Percentiles rank a stretch among this genome's conserved stretches.
Evolutionary conservation across 352 stramenopile species (phyloP).

Genomic region (Plasmopara viticola): DNA sequence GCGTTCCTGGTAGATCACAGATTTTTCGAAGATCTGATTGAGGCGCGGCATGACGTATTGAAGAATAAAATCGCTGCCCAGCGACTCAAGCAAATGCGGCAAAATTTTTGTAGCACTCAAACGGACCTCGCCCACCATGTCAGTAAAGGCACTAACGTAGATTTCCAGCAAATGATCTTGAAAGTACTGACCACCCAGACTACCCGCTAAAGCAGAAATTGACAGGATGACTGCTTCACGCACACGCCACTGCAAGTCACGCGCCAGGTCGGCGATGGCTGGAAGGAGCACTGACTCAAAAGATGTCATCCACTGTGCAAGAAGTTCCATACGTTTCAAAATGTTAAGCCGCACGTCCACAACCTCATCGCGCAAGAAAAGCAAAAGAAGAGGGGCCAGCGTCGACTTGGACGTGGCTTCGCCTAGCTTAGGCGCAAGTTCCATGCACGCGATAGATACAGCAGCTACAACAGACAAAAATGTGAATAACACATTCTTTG

Average conservation of each 20-base stretch:
- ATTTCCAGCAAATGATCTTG: constrained; percentile 85
- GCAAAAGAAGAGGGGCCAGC: constrained; percentile 65
- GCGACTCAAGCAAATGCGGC: constrained; percentile 59
- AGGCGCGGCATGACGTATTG: constrained; percentile 78
- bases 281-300: constrained; percentile 72
- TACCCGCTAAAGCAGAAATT: constrained; percentile 88
- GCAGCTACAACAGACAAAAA: constrained; percentile 32
- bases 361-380: constrained; percentile 85
- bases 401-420: constrained; percentile 86
- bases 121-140: constrained; percentile 93
- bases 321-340: constrained; percentile 89
- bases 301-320: constrained; percentile 87
- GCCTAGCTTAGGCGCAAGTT: constrained; percentile 89
- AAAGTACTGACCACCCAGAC: constrained; percentile 75
- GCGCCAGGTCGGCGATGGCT: constrained; percentile 88
- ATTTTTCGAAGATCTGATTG: constrained; percentile 79
- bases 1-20: constrained; percentile 81
- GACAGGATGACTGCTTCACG: constrained; percentile 88
- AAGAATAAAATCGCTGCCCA: constrained; percentile 78
- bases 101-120: constrained; percentile 89
- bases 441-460: constrained; percentile 86
- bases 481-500: no score
- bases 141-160: constrained; percentile 87
- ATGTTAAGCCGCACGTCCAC: constrained; percentile 93
- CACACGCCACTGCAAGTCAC: constrained; percentile 92